A percentile compares a stretch with the other conserved stretches of the same genome.
phyloP scores from a whole-genome alignment of 768 basidiomycete genomes.

The Phaffia australis region DNA sequence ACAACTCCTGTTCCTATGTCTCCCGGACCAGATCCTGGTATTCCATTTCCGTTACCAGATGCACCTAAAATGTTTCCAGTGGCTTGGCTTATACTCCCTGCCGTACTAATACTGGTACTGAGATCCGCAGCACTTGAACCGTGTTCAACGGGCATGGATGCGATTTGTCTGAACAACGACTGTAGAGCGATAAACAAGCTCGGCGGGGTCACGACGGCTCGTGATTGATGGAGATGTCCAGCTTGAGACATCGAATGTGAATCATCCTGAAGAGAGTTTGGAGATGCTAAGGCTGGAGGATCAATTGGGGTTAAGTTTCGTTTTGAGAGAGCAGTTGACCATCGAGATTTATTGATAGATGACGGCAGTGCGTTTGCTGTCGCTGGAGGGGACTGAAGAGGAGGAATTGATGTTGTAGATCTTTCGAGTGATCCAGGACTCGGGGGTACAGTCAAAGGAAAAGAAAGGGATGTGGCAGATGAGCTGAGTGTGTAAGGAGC shows the following conservation, averaged over 20 bases:
- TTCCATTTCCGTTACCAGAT: no score
- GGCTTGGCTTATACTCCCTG: no score
- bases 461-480: not conserved
- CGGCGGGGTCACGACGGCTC: constrained; percentile 37
- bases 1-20: constrained; percentile 44
- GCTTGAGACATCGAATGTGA: not conserved
- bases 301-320: constrained; percentile 27
- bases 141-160: constrained; percentile 20
- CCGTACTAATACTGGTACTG: no score
- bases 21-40: not conserved
- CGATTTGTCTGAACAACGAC: constrained; percentile 72
- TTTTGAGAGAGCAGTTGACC: constrained; percentile 20
- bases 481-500: constrained; percentile 44
- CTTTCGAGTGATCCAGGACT: not conserved
- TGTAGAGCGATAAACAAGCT: constrained; percentile 86
- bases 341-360: not conserved
- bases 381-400: constrained; percentile 5
- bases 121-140: no score
- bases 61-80: no score
- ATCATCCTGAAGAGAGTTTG: constrained; percentile 10
- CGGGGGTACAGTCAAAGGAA: constrained; percentile 3
- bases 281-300: constrained; percentile 9
- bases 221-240: constrained; percentile 5
- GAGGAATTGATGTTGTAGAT: not conserved
- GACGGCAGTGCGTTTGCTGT: not conserved